These are phyloP conservation scores for Escovopsis sp. DNA, from an alignment of 2,329 filamentous ascomycete species.

Conservation along the genomic window DNA sequence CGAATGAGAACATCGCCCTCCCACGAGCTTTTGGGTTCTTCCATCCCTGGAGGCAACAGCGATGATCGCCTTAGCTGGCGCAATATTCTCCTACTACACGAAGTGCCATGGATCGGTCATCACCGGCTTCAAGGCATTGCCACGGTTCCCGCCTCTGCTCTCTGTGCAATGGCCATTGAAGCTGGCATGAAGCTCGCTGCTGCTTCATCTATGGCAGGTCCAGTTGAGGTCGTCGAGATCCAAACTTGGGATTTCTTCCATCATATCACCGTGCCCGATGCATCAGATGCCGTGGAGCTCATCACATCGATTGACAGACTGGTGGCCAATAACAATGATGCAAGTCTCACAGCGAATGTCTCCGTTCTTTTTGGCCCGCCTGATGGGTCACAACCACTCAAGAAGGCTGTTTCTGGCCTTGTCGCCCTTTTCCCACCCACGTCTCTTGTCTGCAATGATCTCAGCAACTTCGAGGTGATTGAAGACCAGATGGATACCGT, in stretches of 20 bases:
- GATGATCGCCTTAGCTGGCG: constrained; percentile 11
- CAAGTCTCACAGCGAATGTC: not conserved
- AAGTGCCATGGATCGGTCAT: constrained; percentile 24
- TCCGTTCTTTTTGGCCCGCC: not conserved
- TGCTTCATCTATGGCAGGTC: not conserved
- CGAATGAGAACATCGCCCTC: not conserved
- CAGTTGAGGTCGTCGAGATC: not conserved
- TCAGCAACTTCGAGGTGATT: not conserved
- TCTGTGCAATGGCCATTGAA: constrained; percentile 23
- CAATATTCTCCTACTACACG: constrained; percentile 11
- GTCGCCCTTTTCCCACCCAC: not conserved
- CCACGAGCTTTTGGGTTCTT: constrained; percentile 25
- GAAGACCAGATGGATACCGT: not conserved
- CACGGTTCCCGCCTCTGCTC: constrained; percentile 26
- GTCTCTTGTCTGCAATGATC: not conserved
- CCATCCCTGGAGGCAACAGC: not conserved
- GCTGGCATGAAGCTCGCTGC: constrained; percentile 6
- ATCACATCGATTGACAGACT: not conserved
- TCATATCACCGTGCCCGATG: not conserved
- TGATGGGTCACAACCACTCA: not conserved
- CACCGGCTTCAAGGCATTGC: constrained; percentile 20
- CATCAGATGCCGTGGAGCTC: not conserved
- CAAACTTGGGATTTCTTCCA: not conserved
- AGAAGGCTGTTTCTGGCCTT: not conserved
- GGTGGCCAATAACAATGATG: not conserved